Evolutionary conservation across 176 grass and related monocot genomes (phyloP).

Genomic region (Leersia perrieri): DNA sequence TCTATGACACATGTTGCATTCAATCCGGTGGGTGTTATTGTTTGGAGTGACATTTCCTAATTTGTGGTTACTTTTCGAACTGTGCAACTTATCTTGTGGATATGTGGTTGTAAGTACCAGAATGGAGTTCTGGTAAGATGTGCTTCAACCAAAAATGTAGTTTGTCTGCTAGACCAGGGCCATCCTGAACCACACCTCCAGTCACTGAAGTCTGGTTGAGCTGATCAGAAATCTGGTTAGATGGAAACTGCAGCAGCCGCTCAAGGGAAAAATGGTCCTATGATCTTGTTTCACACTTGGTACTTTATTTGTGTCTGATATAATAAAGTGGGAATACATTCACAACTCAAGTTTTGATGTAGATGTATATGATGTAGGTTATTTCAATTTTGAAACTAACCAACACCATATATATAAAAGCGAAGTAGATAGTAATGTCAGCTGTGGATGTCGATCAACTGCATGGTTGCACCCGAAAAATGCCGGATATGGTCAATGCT

Average conservation of each 20-base stretch:
- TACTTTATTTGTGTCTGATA: neutral
- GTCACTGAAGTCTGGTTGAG: neutral
- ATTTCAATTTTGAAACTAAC: no score
- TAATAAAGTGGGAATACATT: constrained; percentile 3
- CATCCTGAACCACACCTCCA: constrained; percentile 10
- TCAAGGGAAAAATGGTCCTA: neutral
- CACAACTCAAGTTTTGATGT: no score
- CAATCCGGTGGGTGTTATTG: neutral
- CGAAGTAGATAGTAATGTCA: neutral
- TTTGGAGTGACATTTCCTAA: neutral
- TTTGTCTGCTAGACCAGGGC: constrained; percentile 22
- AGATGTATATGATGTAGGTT: no score
- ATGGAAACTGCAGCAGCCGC: constrained; percentile 4
- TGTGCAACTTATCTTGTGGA: constrained; percentile 10
- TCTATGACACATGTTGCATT: neutral
- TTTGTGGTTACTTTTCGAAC: constrained; percentile 18
- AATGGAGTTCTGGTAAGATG: constrained; percentile 11
- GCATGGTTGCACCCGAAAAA: neutral
- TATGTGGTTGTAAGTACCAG: constrained; percentile 22
- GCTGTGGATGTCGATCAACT: neutral
- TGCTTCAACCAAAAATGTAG: constrained; percentile 29
- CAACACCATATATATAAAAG: no score
- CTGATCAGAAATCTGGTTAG: neutral
- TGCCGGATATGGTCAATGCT: neutral
- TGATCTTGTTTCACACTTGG: constrained; percentile 9